Base-by-base conservation (phyloP, 139 green algal species). In the Chlorella sorokiniana region DNA sequence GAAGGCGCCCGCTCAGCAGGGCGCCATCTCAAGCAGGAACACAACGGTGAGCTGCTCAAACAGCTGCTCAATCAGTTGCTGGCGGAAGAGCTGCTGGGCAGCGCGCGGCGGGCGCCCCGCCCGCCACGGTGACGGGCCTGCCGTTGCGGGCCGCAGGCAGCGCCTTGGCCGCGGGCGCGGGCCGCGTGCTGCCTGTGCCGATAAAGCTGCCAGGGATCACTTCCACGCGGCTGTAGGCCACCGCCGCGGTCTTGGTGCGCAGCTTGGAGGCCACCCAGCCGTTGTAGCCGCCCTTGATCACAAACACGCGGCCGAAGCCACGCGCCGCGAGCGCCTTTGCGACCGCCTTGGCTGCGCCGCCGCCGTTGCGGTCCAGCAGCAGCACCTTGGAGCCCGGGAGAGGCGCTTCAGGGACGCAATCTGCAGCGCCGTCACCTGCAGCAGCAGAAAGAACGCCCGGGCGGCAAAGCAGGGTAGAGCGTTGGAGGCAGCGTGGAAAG, bases 231-330 rank as follows among this genome's bases (percentile, higher is more conserved):
- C 83, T 52, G 56, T 65, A 90, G 51, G 85, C 83, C 35, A 78
- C 75, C 22, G 37, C 71, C 68, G 75, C 82, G 29, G 81, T 83
- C 88, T 94, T 94, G 71, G 92, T 92, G 80, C 94, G 90, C 79
- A 97, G 92, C 91, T 97, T 96, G 84, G 80, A 86, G 69, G 86
- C 79, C 31, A 91, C 87, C 93, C 93, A 97, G 51, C 88, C 87
- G 25, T 69, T 48, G 70, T 95, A 97, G 61, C 94, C 94, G 51
- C 91, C 89, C 56, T 86, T 51, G 38, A 92, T 64, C 23, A 91
- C 84, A 61, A 76, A 92, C 48, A 93, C 89, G 33, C 90, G 90
- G 18, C 84, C 83, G 81, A 94, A 97, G 61, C 94, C 94, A 40
- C 86, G 88, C 35, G 70, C 76, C 4, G 74, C 76, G 69, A 98